Evolutionary conservation across 768 basidiomycete species (phyloP), one percentile per base, ranked within the genome.

Genomic region (Termitomyces sp.): DNA sequence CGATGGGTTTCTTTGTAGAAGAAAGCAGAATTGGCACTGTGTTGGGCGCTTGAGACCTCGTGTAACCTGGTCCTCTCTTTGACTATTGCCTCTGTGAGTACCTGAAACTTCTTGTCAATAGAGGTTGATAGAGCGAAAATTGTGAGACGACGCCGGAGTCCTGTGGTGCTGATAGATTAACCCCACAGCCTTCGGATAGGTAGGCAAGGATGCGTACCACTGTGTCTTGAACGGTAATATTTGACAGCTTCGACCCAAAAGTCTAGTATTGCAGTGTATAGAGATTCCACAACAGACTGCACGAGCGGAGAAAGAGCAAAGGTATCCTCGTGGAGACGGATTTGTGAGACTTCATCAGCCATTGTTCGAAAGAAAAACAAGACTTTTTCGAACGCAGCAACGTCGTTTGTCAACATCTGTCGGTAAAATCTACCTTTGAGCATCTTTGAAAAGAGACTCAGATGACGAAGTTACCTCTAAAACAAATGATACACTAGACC

Each of bases 211-310:
- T 9, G 13, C 40, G 12, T 12, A 41, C 40, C 40, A 23, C 22
- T 41, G 40, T 41, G 20, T 23, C 40, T 41, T 10, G 40, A 41
- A 22, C n/a, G 44, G 29, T 53, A 46, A n/a, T n/a, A n/a, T n/a
- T n/a, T n/a, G n/a, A n/a, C n/a, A n/a, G n/a, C n/a, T n/a, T n/a
- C n/a, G n/a, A n/a, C n/a, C n/a, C n/a, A n/a, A n/a, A n/a, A n/a
- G n/a, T n/a, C n/a, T n/a, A n/a, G n/a, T n/a, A n/a, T 49, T 0
- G 53, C 46, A 5, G n/a, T 25, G 33, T 54, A 54, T 29, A 54
- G 23, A 20, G 45, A n/a, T 23, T 48, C 46, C 20, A 54, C 40
- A 6, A 42, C 47, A 9, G 38, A 13, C 15, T 40, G 20, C 9
- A 54, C 53, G 11, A 54, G 45, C 15, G 29, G 16, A 27, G 53